These are phyloP conservation scores for Talaromyces nanjingensis DNA, from an alignment of 495 filamentous ascomycete species.

Conservation along the genomic window DNA sequence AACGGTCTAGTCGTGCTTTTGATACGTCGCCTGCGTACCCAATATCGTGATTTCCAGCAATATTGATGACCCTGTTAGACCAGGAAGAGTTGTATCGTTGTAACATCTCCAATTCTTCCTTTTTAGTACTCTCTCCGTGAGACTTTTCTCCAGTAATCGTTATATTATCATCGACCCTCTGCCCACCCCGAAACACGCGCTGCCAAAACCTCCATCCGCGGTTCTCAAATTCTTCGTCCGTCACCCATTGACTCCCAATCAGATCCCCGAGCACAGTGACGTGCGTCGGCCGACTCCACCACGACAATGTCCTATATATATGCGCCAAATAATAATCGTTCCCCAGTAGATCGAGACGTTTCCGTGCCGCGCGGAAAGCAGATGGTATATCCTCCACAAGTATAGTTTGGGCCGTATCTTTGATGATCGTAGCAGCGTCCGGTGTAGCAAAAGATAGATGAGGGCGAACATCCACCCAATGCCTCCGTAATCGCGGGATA, in stretches of 20 bases:
- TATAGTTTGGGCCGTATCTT: conserved; percentile 38
- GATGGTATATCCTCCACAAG: conserved; percentile 59
- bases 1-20: conserved; percentile 61
- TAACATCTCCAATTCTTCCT: conserved; percentile 41
- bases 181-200: conserved; percentile 64
- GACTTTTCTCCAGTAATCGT: conserved; percentile 22
- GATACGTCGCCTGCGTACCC: conserved; percentile 91
- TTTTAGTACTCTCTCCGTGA: conserved; percentile 20
- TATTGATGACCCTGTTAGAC: conserved; percentile 71
- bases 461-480: conserved; percentile 42
- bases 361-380: conserved; percentile 55
- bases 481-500: conserved; percentile 49
- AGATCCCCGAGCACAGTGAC: conserved; percentile 85
- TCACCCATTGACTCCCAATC: conserved; percentile 94
- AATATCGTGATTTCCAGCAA: conserved; percentile 92
- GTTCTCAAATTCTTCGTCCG: conserved; percentile 69
- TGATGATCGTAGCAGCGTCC: conserved; percentile 20
- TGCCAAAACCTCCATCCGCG: conserved; percentile 74
- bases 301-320: conserved; percentile 77
- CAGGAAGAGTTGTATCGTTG: conserved; percentile 52
- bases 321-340: conserved; percentile 95
- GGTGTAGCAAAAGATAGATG: conserved; percentile 16
- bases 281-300: conserved; percentile 80
- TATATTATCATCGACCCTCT: conserved; percentile 51
- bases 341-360: conserved; percentile 78